Percentiles rank a stretch among this genome's conserved stretches.
phyloP scores from a whole-genome alignment of 768 basidiomycete species.

The Rhizopogon roseolus region DNA sequence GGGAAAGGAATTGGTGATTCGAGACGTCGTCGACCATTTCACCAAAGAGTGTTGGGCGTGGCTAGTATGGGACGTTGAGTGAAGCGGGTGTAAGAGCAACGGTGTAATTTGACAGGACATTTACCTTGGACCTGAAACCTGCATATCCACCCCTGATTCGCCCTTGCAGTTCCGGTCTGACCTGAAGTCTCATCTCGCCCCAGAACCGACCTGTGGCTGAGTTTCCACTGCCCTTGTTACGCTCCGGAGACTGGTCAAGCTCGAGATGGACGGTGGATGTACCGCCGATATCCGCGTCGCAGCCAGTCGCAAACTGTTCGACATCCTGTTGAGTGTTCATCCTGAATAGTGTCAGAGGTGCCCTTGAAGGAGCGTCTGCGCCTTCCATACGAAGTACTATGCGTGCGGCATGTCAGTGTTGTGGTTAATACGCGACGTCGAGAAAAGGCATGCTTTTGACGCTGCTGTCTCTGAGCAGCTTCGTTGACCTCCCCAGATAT shows the following conservation, averaged over 20 bases:
- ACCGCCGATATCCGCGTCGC: conserved; percentile 87
- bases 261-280: conserved; percentile 75
- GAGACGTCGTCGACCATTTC: conserved; percentile 82
- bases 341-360: conserved; percentile 60
- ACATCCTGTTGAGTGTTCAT: conserved; percentile 60
- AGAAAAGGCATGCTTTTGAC: conserved; percentile 33
- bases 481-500: conserved; percentile 36
- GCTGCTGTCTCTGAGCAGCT: conserved; percentile 34
- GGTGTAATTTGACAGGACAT: neutral
- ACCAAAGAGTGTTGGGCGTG: conserved; percentile 82
- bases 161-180: conserved; percentile 61
- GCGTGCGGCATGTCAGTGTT: conserved; percentile 9
- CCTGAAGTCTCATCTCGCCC: conserved; percentile 72
- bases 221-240: conserved; percentile 41
- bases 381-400: conserved; percentile 76
- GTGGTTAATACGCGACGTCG: conserved; percentile 2
- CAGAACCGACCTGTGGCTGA: conserved; percentile 64
- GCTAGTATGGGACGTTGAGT: conserved; percentile 32
- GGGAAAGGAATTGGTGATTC: conserved; percentile 71
- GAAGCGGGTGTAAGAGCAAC: neutral
- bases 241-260: conserved; percentile 49
- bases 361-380: conserved; percentile 54
- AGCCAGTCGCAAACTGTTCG: conserved; percentile 67
- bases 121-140: conserved; percentile 82
- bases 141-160: conserved; percentile 84